Percentiles rank a stretch among this genome's conserved stretches.
phyloP scores from a whole-genome alignment of 2,329 filamentous ascomycete genomes.

The Ceratocystis cubensis region DNA sequence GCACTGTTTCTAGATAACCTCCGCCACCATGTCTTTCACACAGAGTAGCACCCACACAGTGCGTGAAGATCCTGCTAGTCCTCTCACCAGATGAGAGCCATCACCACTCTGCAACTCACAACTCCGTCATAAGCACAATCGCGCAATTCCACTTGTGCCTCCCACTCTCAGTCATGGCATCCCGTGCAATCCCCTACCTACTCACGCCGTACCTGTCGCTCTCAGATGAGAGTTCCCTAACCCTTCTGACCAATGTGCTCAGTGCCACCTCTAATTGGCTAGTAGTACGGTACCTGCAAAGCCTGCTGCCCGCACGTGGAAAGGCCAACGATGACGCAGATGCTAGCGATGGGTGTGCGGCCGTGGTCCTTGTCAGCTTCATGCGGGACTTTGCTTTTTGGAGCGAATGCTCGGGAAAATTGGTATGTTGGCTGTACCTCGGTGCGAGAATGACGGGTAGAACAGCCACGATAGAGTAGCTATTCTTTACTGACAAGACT shows the following conservation, averaged over 20 bases:
- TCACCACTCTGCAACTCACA: not conserved
- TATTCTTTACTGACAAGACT: not conserved
- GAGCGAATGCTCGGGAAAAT: slow-evolving; percentile 54
- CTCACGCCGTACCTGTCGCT: slow-evolving; percentile 52
- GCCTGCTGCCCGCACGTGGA: slow-evolving; percentile 27
- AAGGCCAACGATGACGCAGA: slow-evolving; percentile 20
- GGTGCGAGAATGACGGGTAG: not conserved
- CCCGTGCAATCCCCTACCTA: slow-evolving; percentile 43
- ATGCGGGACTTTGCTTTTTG: slow-evolving; percentile 68
- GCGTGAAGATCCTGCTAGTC: slow-evolving; percentile 9
- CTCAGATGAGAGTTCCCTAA: slow-evolving; percentile 45
- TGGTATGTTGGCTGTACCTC: slow-evolving; percentile 35
- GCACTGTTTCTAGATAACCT: not conserved
- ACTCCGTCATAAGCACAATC: not conserved
- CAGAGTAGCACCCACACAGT: slow-evolving; percentile 2
- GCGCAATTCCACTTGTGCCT: not conserved
- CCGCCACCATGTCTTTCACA: no score
- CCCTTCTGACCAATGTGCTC: slow-evolving; percentile 56
- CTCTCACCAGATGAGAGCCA: not conserved
- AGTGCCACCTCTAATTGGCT: slow-evolving; percentile 56
- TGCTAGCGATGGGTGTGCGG: slow-evolving; percentile 28
- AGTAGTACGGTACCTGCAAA: slow-evolving; percentile 41
- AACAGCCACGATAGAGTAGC: not conserved
- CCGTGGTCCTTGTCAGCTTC: slow-evolving; percentile 70
- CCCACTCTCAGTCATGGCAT: slow-evolving; percentile 30